phyloP scores from a whole-genome alignment of 306 rosid genomes.

The Cicer chorassanicum region DNA sequence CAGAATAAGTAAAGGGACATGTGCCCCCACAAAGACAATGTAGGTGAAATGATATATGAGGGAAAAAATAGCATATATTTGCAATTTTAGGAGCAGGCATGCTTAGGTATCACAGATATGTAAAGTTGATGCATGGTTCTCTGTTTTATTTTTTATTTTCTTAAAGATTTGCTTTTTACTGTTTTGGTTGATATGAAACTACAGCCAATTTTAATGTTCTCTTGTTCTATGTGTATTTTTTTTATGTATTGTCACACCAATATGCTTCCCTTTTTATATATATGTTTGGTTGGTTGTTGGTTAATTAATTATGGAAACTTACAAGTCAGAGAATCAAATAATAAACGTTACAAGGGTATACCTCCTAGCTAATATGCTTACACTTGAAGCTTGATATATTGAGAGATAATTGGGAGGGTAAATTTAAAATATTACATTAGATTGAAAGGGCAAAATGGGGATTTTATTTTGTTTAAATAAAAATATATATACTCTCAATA shows the following conservation, averaged over 20 bases:
- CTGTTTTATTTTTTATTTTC: conserved; percentile 40
- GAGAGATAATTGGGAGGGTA: background rate
- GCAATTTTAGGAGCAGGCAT: conserved; percentile 42
- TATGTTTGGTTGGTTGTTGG: conserved; percentile 10
- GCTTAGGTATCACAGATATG: conserved; percentile 16
- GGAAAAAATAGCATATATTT: conserved; percentile 40
- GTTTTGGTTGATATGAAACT: conserved; percentile 29
- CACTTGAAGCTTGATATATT: background rate
- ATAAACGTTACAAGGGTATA: background rate
- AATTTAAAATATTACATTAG: background rate
- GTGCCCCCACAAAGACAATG: conserved; percentile 49
- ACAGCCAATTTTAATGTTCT: conserved; percentile 19
- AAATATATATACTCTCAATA: background rate
- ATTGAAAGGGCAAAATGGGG: background rate
- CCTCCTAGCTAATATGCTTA: background rate
- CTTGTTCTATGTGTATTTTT: conserved; percentile 25
- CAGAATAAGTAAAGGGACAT: conserved; percentile 42
- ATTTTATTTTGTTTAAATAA: background rate
- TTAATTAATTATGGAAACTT: conserved; percentile 36
- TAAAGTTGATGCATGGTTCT: conserved; percentile 34
- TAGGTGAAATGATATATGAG: conserved; percentile 61
- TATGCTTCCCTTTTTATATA: background rate
- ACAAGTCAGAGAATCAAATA: conserved; percentile 30
- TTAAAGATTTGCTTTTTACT: conserved; percentile 25
- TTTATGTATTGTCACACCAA: conserved; percentile 52